Conservation (phyloP, 495 filamentous ascomycete genomes). For the Viridothelium virens region DNA sequence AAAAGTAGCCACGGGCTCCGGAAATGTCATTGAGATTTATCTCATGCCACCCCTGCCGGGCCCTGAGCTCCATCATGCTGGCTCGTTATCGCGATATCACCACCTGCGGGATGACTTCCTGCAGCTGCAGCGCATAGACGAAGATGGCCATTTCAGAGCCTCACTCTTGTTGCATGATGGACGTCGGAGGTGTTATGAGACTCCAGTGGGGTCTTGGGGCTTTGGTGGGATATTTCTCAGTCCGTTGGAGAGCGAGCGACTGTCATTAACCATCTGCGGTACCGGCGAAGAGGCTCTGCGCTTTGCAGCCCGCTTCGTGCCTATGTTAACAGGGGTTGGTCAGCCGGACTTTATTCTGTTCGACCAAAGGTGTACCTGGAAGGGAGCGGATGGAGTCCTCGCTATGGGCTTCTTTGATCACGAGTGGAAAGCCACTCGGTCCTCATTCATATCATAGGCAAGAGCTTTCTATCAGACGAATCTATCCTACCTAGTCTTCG, state of each 20-base stretch:
- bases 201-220: constrained; percentile 15
- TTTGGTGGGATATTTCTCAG: constrained; percentile 46
- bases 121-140: constrained; percentile 2
- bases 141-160: constrained; percentile 12
- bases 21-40: constrained; percentile 26
- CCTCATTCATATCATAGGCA: constrained; percentile 32
- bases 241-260: constrained; percentile 38
- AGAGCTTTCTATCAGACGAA: not conserved
- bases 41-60: not conserved
- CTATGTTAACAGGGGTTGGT: constrained; percentile 51
- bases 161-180: not conserved
- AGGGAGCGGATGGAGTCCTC: constrained; percentile 46
- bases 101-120: not conserved
- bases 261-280: constrained; percentile 54
- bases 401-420: constrained; percentile 51
- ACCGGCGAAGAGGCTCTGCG: constrained; percentile 39
- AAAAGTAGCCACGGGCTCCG: constrained; percentile 14
- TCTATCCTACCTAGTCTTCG: no score
- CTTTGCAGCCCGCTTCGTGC: constrained; percentile 49
- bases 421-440: constrained; percentile 44
- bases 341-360: constrained; percentile 51
- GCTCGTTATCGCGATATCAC: not conserved
- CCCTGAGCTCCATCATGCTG: not conserved
- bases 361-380: constrained; percentile 41
- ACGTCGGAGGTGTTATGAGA: not conserved